These are phyloP conservation scores for Solanum ossicruentum DNA, from an alignment of 257 asterid genomes.

Conservation along the genomic window DNA sequence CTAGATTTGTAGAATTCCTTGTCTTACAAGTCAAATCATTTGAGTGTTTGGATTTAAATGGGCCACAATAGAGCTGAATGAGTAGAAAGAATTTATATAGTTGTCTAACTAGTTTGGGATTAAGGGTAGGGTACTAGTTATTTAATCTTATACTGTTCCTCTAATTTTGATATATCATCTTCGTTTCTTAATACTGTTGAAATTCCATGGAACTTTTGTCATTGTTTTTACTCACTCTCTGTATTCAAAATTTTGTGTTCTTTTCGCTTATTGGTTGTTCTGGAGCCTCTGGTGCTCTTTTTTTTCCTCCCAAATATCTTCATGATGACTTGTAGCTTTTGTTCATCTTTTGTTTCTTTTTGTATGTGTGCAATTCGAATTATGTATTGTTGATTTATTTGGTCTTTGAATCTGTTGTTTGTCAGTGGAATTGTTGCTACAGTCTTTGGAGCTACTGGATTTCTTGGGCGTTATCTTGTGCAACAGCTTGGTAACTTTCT, in stretches of 20 bases:
- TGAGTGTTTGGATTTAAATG: background rate
- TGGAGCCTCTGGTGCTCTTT: background rate
- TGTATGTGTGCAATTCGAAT: background rate
- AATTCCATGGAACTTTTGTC: background rate
- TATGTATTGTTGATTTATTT: background rate
- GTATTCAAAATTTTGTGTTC: background rate
- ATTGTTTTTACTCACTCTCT: background rate
- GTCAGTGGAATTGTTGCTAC: constrained; percentile 89
- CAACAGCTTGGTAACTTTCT: constrained; percentile 70
- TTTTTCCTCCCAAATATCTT: background rate
- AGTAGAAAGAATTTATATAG: background rate
- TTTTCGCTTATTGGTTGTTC: background rate
- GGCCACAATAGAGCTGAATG: background rate
- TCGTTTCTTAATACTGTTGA: background rate
- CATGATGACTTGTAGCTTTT: background rate
- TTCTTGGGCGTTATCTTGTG: constrained; percentile 89
- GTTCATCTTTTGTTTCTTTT: background rate
- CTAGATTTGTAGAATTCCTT: background rate
- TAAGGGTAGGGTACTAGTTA: background rate
- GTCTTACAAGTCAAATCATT: background rate
- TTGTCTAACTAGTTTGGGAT: background rate
- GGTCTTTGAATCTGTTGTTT: constrained; percentile 4
- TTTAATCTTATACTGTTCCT: background rate
- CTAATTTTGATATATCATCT: background rate
- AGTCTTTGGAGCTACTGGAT: constrained; percentile 98